A percentile compares a stretch with the other conserved stretches of the same genome.
Conservation (phyloP, 768 basidiomycete species). For the Suillus plorans region DNA sequence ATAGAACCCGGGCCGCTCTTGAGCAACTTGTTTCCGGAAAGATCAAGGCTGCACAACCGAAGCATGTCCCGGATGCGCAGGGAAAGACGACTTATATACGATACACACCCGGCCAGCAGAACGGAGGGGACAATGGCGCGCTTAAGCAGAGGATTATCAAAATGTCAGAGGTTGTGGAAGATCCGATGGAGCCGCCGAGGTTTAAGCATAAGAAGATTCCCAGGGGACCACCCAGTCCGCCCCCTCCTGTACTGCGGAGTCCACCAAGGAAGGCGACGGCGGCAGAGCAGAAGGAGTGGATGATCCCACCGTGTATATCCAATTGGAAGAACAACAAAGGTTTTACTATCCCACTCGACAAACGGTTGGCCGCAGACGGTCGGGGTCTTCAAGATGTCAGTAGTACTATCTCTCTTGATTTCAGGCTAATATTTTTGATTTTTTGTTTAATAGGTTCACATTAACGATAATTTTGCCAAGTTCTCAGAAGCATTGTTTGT, state of each 20-base stretch:
- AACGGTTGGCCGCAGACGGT: constrained; percentile 97
- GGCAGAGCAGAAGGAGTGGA: constrained; percentile 99
- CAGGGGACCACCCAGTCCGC: constrained; percentile 92
- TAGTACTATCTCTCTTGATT: constrained; percentile 14
- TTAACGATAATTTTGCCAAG: constrained; percentile 99
- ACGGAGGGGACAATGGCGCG: constrained; percentile 50
- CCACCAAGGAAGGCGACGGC: constrained; percentile 96
- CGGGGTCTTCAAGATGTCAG: constrained; percentile 95
- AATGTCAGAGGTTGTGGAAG: constrained; percentile 97
- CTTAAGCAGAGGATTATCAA: constrained; percentile 97
- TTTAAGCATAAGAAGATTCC: constrained; percentile 99
- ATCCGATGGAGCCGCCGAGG: constrained; percentile 93
- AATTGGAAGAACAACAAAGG: constrained; percentile 99
- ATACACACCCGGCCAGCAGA: constrained; percentile 94
- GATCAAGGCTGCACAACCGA: constrained; percentile 98
- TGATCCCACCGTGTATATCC: constrained; percentile 99
- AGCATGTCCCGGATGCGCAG: constrained; percentile 84
- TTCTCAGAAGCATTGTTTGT: constrained; percentile 96
- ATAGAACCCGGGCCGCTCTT: constrained; percentile 86
- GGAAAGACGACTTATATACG: constrained; percentile 90
- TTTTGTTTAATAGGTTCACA: constrained; percentile 67
- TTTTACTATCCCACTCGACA: constrained; percentile 98
- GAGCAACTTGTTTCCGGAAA: constrained; percentile 94
- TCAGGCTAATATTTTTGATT: neutral
- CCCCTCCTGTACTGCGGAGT: constrained; percentile 91